Evolutionary conservation across 495 filamentous ascomycete species (phyloP).

Genomic region (Neurospora sp.): DNA sequence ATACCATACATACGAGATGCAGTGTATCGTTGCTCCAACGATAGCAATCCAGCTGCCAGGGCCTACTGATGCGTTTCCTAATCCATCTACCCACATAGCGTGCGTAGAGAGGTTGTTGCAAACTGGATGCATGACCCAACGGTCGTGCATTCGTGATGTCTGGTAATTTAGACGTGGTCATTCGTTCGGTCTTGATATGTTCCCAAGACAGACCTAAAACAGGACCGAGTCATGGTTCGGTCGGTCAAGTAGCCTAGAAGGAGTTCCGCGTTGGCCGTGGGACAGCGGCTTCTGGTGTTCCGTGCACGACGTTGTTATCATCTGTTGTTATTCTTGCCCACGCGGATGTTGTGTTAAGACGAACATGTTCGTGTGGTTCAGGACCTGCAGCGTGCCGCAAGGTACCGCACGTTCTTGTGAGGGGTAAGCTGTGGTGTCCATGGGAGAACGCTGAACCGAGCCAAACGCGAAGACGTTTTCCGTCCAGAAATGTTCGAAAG

Average conservation of each 20-base stretch:
- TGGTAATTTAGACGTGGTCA: background rate
- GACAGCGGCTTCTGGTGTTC: background rate
- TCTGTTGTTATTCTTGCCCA: background rate
- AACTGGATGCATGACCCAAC: background rate
- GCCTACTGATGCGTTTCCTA: background rate
- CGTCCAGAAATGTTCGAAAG: no score
- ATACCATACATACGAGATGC: background rate
- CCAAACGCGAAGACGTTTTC: no score
- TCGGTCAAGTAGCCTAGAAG: background rate
- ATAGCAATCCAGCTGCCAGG: background rate
- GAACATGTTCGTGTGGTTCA: background rate
- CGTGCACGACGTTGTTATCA: background rate
- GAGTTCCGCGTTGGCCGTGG: background rate
- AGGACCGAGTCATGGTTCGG: background rate
- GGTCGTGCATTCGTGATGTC: background rate
- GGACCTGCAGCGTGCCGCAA: background rate
- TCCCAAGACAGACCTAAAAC: background rate
- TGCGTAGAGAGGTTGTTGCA: background rate
- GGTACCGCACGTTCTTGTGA: background rate
- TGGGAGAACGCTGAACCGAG: no score
- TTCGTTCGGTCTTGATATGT: background rate
- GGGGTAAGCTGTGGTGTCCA: background rate
- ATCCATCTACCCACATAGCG: background rate
- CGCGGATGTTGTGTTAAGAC: background rate
- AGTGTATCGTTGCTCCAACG: background rate